Percentiles rank a stretch among this genome's conserved stretches.
Evolutionary conservation across 768 basidiomycete species (phyloP).

Genomic region (Mycena latifolia): DNA sequence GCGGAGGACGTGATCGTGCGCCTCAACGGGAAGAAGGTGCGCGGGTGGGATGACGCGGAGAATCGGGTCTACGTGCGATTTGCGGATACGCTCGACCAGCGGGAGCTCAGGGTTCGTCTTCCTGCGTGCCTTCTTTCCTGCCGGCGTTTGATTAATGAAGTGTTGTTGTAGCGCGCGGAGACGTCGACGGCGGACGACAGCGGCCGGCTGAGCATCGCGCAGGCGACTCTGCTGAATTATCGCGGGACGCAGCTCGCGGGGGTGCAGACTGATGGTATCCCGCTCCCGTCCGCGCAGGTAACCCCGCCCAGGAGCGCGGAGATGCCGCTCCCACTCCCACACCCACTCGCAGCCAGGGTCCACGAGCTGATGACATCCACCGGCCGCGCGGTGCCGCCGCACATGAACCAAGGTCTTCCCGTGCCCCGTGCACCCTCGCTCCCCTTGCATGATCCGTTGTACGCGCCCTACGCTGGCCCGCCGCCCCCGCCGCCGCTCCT

Average conservation of each 20-base stretch:
- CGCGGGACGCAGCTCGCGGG: slow-evolving; percentile 18
- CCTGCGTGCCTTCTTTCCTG: neutral
- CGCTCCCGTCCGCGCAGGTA: too few species aligned
- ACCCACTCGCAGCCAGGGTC: neutral
- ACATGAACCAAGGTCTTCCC: neutral
- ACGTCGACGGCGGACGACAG: neutral
- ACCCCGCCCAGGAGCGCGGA: neutral
- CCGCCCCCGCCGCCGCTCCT: neutral
- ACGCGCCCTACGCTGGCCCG: slow-evolving; percentile 27
- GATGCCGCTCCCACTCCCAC: neutral
- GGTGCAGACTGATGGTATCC: neutral
- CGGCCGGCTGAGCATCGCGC: slow-evolving; percentile 28
- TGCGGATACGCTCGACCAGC: slow-evolving; percentile 66
- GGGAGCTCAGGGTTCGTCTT: slow-evolving; percentile 62
- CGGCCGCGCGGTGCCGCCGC: neutral
- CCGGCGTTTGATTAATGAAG: neutral
- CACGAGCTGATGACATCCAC: slow-evolving; percentile 10
- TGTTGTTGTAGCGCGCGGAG: slow-evolving; percentile 20
- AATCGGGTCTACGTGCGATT: slow-evolving; percentile 66
- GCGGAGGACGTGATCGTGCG: slow-evolving; percentile 67
- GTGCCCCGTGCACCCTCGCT: neutral
- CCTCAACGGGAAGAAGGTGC: slow-evolving; percentile 66
- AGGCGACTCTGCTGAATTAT: slow-evolving; percentile 32
- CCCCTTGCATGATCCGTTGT: slow-evolving; percentile 30
- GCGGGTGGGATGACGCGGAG: slow-evolving; percentile 66